A percentile compares a stretch with the other conserved stretches of the same genome.
phyloP scores from a whole-genome alignment of 371 early-diverging fungal genomes.

The Apophysomyces sp. region DNA sequence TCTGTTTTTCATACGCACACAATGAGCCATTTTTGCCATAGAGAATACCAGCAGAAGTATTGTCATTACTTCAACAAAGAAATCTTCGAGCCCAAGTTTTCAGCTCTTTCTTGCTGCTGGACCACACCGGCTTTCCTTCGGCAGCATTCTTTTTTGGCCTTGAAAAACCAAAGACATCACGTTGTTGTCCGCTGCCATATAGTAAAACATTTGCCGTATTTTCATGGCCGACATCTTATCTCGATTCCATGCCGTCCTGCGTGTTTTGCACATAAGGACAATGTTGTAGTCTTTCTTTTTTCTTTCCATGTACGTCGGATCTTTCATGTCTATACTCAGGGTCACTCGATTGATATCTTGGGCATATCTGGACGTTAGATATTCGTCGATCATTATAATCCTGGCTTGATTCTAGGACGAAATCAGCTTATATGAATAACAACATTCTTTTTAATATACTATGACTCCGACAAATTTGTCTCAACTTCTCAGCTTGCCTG shows the following conservation, averaged over 20 bases:
- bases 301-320: not conserved
- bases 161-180: not conserved
- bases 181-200: not conserved
- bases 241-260: not conserved
- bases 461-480: not conserved
- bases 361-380: constrained; percentile 3
- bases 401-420: not conserved
- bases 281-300: not conserved
- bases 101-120: not conserved
- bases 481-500: not conserved
- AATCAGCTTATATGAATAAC: not conserved
- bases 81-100: not conserved
- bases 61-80: too few species aligned
- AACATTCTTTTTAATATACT: not conserved
- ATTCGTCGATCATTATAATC: not conserved
- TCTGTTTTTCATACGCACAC: too few species aligned
- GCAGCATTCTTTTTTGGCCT: not conserved
- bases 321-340: not conserved
- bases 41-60: too few species aligned
- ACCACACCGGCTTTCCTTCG: not conserved
- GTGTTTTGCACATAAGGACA: not conserved
- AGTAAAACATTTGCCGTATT: too few species aligned
- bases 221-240: not conserved
- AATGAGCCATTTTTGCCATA: too few species aligned
- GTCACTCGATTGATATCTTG: not conserved